Conservation (phyloP, 495 filamentous ascomycete genomes). For the Hypoxylon trugodes region DNA sequence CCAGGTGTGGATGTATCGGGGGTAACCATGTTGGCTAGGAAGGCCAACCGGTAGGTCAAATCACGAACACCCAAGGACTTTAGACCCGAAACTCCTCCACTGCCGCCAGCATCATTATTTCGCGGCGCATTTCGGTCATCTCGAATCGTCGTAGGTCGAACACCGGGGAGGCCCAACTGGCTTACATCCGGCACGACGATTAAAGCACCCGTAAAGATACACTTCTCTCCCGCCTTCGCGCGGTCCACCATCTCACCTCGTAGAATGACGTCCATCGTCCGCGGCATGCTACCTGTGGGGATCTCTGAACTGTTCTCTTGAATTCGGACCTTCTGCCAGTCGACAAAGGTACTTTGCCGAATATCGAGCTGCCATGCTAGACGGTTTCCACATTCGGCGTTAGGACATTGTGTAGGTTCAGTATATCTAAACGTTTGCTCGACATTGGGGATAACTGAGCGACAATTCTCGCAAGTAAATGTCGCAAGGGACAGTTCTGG, state of each 20-base stretch:
- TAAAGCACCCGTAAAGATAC: slow-evolving; percentile 93
- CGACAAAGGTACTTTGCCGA: slow-evolving; percentile 94
- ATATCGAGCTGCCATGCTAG: slow-evolving; percentile 93
- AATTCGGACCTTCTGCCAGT: slow-evolving; percentile 98
- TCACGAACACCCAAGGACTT: slow-evolving; percentile 94
- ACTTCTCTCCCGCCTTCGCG: slow-evolving; percentile 96
- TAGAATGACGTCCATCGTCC: slow-evolving; percentile 98
- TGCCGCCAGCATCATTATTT: slow-evolving; percentile 79
- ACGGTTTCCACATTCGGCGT: slow-evolving; percentile 88
- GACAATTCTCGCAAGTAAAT: slow-evolving; percentile 89
- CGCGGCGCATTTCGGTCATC: slow-evolving; percentile 78
- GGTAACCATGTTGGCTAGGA: slow-evolving; percentile 96
- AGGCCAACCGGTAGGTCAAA: slow-evolving; percentile 95
- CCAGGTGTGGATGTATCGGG: slow-evolving; percentile 83
- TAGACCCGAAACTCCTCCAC: slow-evolving; percentile 84
- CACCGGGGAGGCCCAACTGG: slow-evolving; percentile 89
- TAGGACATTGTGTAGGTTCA: slow-evolving; percentile 95
- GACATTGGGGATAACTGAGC: slow-evolving; percentile 81
- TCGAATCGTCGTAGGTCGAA: slow-evolving; percentile 82
- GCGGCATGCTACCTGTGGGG: slow-evolving; percentile 97
- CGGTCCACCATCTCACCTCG: slow-evolving; percentile 97
- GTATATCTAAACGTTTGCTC: slow-evolving; percentile 99
- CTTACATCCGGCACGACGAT: slow-evolving; percentile 98
- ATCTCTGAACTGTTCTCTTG: slow-evolving; percentile 99
- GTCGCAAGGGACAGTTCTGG: slow-evolving; percentile 92